These are phyloP conservation scores for Lumnitzera littorea DNA, from an alignment of 345 rosid genomes.

Conservation along the genomic window DNA sequence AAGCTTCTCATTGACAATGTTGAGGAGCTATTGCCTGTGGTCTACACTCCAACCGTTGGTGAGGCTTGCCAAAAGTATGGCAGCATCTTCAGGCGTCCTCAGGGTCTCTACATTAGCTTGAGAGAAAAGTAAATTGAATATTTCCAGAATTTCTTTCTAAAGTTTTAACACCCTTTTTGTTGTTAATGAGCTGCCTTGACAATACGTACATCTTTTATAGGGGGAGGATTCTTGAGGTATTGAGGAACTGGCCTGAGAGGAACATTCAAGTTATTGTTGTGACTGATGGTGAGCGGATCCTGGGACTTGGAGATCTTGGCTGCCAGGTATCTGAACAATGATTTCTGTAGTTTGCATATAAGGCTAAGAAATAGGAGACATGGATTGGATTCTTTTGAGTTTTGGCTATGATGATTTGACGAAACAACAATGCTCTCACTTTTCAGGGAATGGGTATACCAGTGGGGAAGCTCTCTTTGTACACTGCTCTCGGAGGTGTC, in stretches of 20 bases:
- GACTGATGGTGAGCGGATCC: slow-evolving; percentile 92
- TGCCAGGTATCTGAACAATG: slow-evolving; percentile 52
- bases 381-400: background rate
- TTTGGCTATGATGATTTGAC: background rate
- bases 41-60: slow-evolving; percentile 97
- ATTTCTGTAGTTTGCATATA: too few species aligned
- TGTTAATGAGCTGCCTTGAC: too few species aligned
- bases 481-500: slow-evolving; percentile 95
- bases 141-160: background rate
- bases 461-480: slow-evolving; percentile 88
- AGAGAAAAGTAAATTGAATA: slow-evolving; percentile 60
- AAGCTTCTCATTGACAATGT: slow-evolving; percentile 85
- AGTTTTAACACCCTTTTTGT: too few species aligned
- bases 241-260: slow-evolving; percentile 95
- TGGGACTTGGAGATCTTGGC: slow-evolving; percentile 97
- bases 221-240: slow-evolving; percentile 81
- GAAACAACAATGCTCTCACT: background rate
- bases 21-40: slow-evolving; percentile 91
- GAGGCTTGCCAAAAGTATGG: slow-evolving; percentile 99
- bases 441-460: slow-evolving; percentile 96
- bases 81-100: slow-evolving; percentile 93
- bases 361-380: background rate
- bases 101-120: slow-evolving; percentile 92
- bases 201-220: slow-evolving; percentile 19
- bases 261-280: slow-evolving; percentile 94